Percentiles rank a stretch among this genome's conserved stretches.
Evolutionary conservation across 306 rosid species (phyloP).

Genomic region (Rosa persica): DNA sequence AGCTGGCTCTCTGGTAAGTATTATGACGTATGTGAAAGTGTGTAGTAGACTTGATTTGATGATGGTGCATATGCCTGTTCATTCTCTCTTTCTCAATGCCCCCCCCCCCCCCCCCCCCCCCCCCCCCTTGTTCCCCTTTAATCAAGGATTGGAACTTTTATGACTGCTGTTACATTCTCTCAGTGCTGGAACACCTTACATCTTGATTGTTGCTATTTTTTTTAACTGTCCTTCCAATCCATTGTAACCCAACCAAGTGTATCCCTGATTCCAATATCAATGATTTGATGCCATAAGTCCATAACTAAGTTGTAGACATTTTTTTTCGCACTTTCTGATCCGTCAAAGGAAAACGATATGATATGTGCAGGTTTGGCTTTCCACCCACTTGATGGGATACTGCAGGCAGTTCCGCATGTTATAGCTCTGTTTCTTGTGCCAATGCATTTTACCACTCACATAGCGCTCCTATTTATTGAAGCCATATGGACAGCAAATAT

Average conservation of each 20-base stretch:
- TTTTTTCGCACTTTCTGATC: not conserved
- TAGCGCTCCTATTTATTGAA: slow-evolving; percentile 63
- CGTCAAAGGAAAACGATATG: not conserved
- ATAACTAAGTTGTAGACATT: not conserved
- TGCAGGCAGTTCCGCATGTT: slow-evolving; percentile 82
- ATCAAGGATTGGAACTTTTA: not conserved
- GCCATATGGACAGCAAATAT: slow-evolving; percentile 87
- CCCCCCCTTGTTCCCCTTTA: not conserved
- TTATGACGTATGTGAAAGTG: not conserved
- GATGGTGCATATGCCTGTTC: not conserved
- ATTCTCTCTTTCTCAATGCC: not conserved
- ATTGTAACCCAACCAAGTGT: not conserved
- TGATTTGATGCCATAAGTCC: not conserved
- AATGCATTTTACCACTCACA: slow-evolving; percentile 67
- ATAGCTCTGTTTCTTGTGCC: slow-evolving; percentile 67
- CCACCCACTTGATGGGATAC: slow-evolving; percentile 91
- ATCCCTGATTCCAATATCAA: not conserved
- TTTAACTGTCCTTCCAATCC: not conserved
- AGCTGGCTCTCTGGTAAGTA: not conserved
- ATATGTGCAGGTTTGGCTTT: slow-evolving; percentile 83
- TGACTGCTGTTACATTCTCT: not conserved
- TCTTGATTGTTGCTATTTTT: not conserved
- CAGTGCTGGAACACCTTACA: not conserved
- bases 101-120: not conserved
- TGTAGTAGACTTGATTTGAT: not conserved